Base-by-base conservation (phyloP, 129 eudicot genomes). In the Lonicera japonica region DNA sequence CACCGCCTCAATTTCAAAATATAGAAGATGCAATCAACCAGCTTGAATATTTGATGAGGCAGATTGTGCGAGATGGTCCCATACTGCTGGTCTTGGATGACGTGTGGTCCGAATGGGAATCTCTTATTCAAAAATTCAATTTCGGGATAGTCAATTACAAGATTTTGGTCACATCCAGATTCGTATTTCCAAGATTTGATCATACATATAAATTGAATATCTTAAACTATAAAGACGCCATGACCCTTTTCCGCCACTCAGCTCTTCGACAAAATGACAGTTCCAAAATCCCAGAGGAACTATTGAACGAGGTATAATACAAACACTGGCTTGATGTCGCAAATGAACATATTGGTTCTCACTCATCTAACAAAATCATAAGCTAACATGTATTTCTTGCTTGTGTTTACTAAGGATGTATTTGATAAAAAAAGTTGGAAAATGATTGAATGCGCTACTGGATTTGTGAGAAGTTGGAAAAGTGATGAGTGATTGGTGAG, bases 1-100 rank as follows among this genome's bases (percentile, higher is more conserved):
- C 13, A 17, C 16, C 22, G 16, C 40, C 61, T 56, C 39, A 23
- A n/a, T 56, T 56, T 56, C 40, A 56, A 23, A 56, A 36, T 24
- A 39, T 22, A 5, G 61, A 56, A 56, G 61, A 56, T 56, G 39
- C 61, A 56, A 24, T 56, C 9, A 56, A 59, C 56, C 69, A 77
- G 51, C 23, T 82, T n/a, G 79, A 78, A 54, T 60, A 23, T 17
- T 18, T 67, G 55, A 12, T 78, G 23, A 29, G 48, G 38, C 23
- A 61, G 5, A 4, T 43, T 11, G 54, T 71, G 1, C 38, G 38
- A 51, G 63, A 59, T 14, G 40, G 53, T 54, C 69, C 68, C 24
- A 64, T 60, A 39, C 51, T 82, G 70, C 23, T 82, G 60, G 88
- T 82, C 54, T 68, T 82, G 38, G 88, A 82, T 71, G 88, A 82